A percentile compares a stretch with the other conserved stretches of the same genome.
Evolutionary conservation across 805 yeast genomes (phyloP).

Genomic region (Clavispora phyllophila): DNA sequence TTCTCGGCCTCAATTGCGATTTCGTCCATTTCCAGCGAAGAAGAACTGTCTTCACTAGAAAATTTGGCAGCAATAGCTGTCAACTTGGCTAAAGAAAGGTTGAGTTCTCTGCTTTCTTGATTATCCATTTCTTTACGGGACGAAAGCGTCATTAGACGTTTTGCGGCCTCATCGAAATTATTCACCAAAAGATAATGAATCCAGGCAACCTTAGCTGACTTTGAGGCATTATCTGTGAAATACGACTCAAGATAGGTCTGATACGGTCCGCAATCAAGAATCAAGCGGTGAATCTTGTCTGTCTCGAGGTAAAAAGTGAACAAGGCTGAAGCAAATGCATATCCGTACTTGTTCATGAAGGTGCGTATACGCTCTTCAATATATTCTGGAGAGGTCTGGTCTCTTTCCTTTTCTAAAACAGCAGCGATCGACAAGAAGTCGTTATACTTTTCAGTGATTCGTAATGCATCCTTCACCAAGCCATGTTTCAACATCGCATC

Average conservation of each 20-base stretch:
- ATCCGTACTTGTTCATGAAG: slow-evolving; percentile 60
- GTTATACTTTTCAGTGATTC: slow-evolving; percentile 57
- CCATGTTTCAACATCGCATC: slow-evolving; percentile 47
- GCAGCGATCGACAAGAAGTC: slow-evolving; percentile 65
- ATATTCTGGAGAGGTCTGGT: slow-evolving; percentile 14
- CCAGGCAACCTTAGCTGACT: slow-evolving; percentile 64
- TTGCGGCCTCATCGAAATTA: slow-evolving; percentile 47
- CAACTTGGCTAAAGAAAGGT: slow-evolving; percentile 69
- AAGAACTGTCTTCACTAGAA: background rate
- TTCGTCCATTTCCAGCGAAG: slow-evolving; percentile 5
- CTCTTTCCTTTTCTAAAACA: slow-evolving; percentile 33
- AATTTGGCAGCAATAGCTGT: slow-evolving; percentile 44
- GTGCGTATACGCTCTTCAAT: slow-evolving; percentile 32
- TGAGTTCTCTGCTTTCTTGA: slow-evolving; percentile 46
- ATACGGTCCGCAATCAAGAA: slow-evolving; percentile 54
- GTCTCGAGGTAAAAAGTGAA: slow-evolving; percentile 53
- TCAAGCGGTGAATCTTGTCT: slow-evolving; percentile 48
- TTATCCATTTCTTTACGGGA: slow-evolving; percentile 32
- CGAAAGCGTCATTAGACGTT: slow-evolving; percentile 39
- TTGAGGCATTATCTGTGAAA: slow-evolving; percentile 37
- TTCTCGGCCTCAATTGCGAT: slow-evolving; percentile 39
- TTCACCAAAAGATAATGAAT: slow-evolving; percentile 54
- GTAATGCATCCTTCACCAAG: slow-evolving; percentile 49
- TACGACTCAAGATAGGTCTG: slow-evolving; percentile 46
- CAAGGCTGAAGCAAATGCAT: slow-evolving; percentile 60